Base-by-base conservation (phyloP, 2,329 filamentous ascomycete species). In the Talaromyces rugulosus region DNA sequence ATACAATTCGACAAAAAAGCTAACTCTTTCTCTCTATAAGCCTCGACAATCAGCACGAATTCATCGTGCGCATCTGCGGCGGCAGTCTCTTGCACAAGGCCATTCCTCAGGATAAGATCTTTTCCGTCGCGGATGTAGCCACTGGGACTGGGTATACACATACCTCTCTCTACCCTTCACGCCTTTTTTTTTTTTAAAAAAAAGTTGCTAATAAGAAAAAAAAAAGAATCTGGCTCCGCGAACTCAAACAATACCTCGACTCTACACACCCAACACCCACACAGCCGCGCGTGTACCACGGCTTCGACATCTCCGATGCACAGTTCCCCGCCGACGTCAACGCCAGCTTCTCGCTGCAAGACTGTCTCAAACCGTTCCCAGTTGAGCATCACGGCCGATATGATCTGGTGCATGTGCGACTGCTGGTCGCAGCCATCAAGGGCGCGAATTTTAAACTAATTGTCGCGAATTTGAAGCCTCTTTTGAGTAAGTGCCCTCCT, bases 331-430 rank as follows among this genome's bases (percentile, higher is more conserved):
- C 47, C 33, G 69, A 69, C 27, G 53, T 62, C 7, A 18, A 56
- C 47, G 60, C 69, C 30, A 28, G 54, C 1, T 66, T 69, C 28
- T 64, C 66, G 12, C 64, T 70, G 2, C 71, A 74, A 9, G 65
- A 74, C 40, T 64, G 65, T 47, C 67, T 70, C 2, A 34, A 66
- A 5, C 69, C 70, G 2, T 74, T 72, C 47, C 68, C 71, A 1
- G 18, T 52, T 2, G 67, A 72, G 33, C 67, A 73, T 44, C 60
- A 66, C 9, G 68, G 65, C 1, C 66, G 65, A 33, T 75, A 72
- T 42, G 73, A 75, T 56, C 63, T 74, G 11, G 71, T 75, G 1
- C 68, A 74, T 59, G 64, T 72, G 28, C 66, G 71, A 8, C 64
- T 74, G 11, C 60, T 72, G 16, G 64, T 68, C 11, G 70, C 66